phyloP scores from a whole-genome alignment of 2,329 filamentous ascomycete species.

The Domatiomyces globalis region DNA sequence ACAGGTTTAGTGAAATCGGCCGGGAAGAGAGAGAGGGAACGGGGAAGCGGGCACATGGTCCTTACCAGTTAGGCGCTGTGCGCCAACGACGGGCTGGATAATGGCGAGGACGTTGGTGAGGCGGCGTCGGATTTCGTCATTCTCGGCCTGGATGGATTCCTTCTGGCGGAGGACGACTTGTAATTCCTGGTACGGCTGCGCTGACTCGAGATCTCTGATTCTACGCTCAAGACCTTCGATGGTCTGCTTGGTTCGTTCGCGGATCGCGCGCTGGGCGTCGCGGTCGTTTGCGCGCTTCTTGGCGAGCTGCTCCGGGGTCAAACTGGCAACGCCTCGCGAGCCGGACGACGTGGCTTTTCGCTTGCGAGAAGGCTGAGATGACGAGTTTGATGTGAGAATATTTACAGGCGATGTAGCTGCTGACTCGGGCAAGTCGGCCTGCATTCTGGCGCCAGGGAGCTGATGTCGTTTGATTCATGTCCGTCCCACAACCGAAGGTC shows the following conservation, averaged over 20 bases:
- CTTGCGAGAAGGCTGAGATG: slow-evolving; percentile 21
- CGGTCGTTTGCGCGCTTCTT: slow-evolving; percentile 86
- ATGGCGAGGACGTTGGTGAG: slow-evolving; percentile 50
- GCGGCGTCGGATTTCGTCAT: slow-evolving; percentile 59
- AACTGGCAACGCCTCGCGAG: slow-evolving; percentile 65
- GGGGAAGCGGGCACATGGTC: slow-evolving; percentile 4
- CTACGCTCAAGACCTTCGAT: slow-evolving; percentile 60
- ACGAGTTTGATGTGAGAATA: background rate
- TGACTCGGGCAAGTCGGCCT: background rate
- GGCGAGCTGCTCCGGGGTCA: slow-evolving; percentile 76
- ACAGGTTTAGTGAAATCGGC: slow-evolving; percentile 1
- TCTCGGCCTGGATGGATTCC: slow-evolving; percentile 63
- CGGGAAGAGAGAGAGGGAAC: background rate
- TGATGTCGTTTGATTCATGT: slow-evolving; percentile 1
- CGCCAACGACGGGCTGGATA: slow-evolving; percentile 30
- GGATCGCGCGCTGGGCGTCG: slow-evolving; percentile 72
- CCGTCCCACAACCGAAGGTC: background rate
- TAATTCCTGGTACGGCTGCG: slow-evolving; percentile 72
- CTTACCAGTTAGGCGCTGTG: slow-evolving; percentile 32
- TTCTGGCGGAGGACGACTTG: slow-evolving; percentile 62
- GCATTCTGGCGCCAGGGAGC: background rate
- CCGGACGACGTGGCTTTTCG: slow-evolving; percentile 29
- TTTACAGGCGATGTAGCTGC: background rate
- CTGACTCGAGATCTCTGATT: slow-evolving; percentile 61
- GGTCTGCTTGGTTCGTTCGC: slow-evolving; percentile 66